Base-by-base conservation (phyloP, 257 asterid genomes). In the Solanum corneliomulleri region DNA sequence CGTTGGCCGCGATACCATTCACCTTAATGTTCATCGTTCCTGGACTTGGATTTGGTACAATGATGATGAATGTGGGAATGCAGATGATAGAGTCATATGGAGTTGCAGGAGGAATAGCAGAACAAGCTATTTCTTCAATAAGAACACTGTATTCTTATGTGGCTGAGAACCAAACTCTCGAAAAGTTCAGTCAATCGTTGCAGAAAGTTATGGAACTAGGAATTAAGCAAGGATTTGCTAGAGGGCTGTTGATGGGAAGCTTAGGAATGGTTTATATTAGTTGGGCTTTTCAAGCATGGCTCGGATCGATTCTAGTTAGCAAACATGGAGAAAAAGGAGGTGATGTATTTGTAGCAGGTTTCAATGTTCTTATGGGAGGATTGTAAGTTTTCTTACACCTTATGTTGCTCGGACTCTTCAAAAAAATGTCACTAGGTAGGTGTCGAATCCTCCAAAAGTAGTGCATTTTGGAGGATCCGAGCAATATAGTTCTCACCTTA, bases 351-450 rank as follows among this genome's bases (percentile, higher is more conserved):
- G 97, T 95, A 13, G 96, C 97, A 85, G 98, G 98, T 84, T 95
- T 95, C 95, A 94, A 95, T 27, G 94, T 95, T 47, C 96, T 94
- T 86, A 94, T 95, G 98, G 96, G 93, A 88, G 98, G 98, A 92
- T 42, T 95, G 97, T 94, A 84, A 93, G 95, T 93, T 72, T 13
- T 7, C 47, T 47, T 23, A 20, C 27, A 39, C 42, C 76, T 23
- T 76, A 76, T 42, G 37, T n/a, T 42, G 83, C 60, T 74, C 31
- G 20, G 33, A 74, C 82, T 37, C 31, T 39, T 39, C 82, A 74
- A 39, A 74, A 74, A 39, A 11, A 21, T 37, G 18, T 37, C 3
- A 37, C 31, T 37, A n/a, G 49, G 8, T 37, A 3, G 52, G 31
- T 37, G 31, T 74, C 31, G 11, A 3, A 74, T 74, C 52, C 20